Percentiles rank a stretch among this genome's conserved stretches.
Evolutionary conservation across 805 yeast species (phyloP).

Genomic region (Wickerhamiella vanderwaltii): DNA sequence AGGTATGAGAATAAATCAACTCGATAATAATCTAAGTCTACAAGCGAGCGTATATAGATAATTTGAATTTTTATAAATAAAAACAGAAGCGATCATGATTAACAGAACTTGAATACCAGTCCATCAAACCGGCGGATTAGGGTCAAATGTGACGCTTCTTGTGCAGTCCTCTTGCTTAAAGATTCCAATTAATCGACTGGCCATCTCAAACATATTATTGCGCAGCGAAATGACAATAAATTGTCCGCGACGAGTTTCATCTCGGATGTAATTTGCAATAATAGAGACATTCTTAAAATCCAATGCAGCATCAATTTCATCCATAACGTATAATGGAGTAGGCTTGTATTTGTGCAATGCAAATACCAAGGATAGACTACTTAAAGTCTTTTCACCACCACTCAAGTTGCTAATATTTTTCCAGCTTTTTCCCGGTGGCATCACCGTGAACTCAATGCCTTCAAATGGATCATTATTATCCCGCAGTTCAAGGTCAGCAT

Average conservation of each 20-base stretch:
- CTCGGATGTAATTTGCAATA: conserved; percentile 94
- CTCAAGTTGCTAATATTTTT: conserved; percentile 86
- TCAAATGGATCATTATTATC: conserved; percentile 98
- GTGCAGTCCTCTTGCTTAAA: conserved; percentile 91
- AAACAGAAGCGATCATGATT: too few relatives aligned
- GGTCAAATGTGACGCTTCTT: conserved; percentile 48
- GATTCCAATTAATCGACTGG: conserved; percentile 88
- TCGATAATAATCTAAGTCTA: too few relatives aligned
- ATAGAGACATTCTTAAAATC: conserved; percentile 95
- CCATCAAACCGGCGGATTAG: not conserved
- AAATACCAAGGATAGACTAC: conserved; percentile 89
- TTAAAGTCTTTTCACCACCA: conserved; percentile 95
- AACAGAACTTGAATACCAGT: too few relatives aligned
- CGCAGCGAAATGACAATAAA: conserved; percentile 89
- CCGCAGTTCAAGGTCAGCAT: conserved; percentile 91
- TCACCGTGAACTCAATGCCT: conserved; percentile 90
- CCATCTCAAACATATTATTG: conserved; percentile 95
- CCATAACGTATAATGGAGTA: conserved; percentile 96
- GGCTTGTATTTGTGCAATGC: conserved; percentile 94
- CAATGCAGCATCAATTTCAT: conserved; percentile 96
- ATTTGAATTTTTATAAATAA: too few relatives aligned
- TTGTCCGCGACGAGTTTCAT: conserved; percentile 91
- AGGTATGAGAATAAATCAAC: too few relatives aligned
- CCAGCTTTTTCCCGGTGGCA: conserved; percentile 99
- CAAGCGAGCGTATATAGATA: too few relatives aligned